Base-by-base conservation (phyloP, 1,284 basidiomycete genomes). In the Apiotrichum laibachii region DNA sequence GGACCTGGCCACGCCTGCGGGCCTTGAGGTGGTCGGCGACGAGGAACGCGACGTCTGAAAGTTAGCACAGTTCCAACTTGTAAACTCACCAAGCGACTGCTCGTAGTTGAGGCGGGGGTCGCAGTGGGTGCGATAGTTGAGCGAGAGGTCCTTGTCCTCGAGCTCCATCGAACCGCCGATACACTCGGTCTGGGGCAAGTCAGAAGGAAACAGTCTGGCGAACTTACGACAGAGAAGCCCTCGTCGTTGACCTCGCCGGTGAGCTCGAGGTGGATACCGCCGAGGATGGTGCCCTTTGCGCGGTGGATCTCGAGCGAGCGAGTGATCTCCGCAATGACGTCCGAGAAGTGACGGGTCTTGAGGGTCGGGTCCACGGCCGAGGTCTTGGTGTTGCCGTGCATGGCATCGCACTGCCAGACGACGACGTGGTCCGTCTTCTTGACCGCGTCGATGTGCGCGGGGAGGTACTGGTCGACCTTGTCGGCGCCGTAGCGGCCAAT, bases 241-340 rank as follows among this genome's bases (percentile, higher is more conserved):
- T 94, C 87, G 11, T 91, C 89, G 64, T 91, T 92, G 55, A 96
- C 81, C 75, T 99, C 95, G 18, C 94, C 95, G 0, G 95, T 99
- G 72, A 99, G 88, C 79, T 99, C 95, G 45, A 99, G 85, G 73
- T 92, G 93, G 21, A 97, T 89, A n/a, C 95, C 95, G n/a, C 88
- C 88, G 1, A 98, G 82, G 40, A 86, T 84, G 7, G 90, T 92
- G 18, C 81, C 80, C 64, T 83, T 84, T 45, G 82, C 80, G 8
- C 84, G 77, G 74, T 97, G 94, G 61, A 97, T 92, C 22, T 84
- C 82, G 63, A 97, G 83, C 59, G 88, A 90, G 1, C 87, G 81
- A 0, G 87, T 88, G 44, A 99, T 84, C 77, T 99, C 95, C 55
- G 83, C 83, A 57, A 98, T 88, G 72, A 99, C 91, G 53, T 92